Evolutionary conservation across 2,329 filamentous ascomycete genomes (phyloP).

Genomic region (Sclerotinia glacialis): DNA sequence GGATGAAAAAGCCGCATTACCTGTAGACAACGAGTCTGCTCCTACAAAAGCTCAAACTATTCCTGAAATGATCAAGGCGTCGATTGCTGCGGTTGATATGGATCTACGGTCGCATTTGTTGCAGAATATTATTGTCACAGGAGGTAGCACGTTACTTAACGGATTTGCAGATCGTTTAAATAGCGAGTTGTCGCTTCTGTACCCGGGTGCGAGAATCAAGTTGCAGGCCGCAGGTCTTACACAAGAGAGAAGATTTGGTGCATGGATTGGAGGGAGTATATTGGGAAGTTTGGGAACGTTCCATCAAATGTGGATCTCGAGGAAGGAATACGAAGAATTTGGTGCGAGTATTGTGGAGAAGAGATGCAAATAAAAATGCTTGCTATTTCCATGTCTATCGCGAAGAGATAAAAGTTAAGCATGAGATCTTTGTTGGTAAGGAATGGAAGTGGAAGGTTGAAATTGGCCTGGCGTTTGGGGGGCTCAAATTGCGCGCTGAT

Average conservation of each 20-base stretch:
- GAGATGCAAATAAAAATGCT: constrained; percentile 73
- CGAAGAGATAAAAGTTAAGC: constrained; percentile 24
- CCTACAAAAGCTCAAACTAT: constrained; percentile 74
- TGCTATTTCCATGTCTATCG: not conserved
- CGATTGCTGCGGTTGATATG: constrained; percentile 78
- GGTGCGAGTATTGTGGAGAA: constrained; percentile 89
- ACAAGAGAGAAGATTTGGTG: constrained; percentile 84
- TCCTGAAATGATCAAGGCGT: constrained; percentile 74
- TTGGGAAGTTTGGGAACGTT: constrained; percentile 93
- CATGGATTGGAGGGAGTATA: constrained; percentile 96
- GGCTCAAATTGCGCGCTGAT: constrained; percentile 18
- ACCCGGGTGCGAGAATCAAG: constrained; percentile 81
- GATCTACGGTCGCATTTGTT: constrained; percentile 82
- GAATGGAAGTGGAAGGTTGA: constrained; percentile 4
- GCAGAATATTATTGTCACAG: constrained; percentile 88
- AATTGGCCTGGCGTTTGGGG: constrained; percentile 20
- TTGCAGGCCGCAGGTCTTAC: constrained; percentile 83
- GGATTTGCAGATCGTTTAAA: constrained; percentile 91
- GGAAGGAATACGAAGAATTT: constrained; percentile 97
- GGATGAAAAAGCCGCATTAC: constrained; percentile 74
- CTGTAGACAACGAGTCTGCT: constrained; percentile 44
- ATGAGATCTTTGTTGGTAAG: not conserved
- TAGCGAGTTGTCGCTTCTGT: constrained; percentile 75
- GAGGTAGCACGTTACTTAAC: constrained; percentile 80
- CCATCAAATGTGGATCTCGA: constrained; percentile 99